phyloP scores from a whole-genome alignment of 2,329 filamentous ascomycete species.

The Dichotomopilus funicola region DNA sequence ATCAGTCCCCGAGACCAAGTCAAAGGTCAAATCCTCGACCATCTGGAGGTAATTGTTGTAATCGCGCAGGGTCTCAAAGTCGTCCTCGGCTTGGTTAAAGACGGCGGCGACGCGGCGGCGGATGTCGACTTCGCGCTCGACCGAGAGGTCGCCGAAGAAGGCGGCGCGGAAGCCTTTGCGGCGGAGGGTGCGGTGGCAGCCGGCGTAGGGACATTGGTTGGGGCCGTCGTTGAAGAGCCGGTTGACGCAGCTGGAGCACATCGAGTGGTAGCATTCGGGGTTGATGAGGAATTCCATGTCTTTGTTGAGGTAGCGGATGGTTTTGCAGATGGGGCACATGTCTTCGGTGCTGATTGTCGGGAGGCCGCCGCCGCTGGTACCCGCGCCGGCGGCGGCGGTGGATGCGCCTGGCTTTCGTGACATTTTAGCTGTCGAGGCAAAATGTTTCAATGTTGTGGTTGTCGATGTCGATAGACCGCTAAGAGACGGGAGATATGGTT shows the following conservation, averaged over 20 bases:
- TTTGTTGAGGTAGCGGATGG: slow-evolving; percentile 87
- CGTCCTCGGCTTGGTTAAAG: slow-evolving; percentile 83
- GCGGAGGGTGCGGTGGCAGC: slow-evolving; percentile 79
- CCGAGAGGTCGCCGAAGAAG: slow-evolving; percentile 80
- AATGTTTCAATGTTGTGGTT: no score
- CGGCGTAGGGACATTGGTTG: slow-evolving; percentile 84
- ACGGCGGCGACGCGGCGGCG: slow-evolving; percentile 69
- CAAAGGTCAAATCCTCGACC: slow-evolving; percentile 84
- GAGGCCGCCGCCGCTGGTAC: not conserved
- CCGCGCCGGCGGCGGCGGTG: no score
- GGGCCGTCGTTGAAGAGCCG: slow-evolving; percentile 90
- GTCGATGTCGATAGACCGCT: no score
- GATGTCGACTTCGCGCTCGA: slow-evolving; percentile 93
- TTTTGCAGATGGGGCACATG: slow-evolving; percentile 96
- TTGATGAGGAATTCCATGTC: slow-evolving; percentile 95
- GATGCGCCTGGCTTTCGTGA: slow-evolving; percentile 30
- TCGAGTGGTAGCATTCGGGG: slow-evolving; percentile 97
- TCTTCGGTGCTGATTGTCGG: slow-evolving; percentile 43
- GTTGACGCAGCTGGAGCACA: slow-evolving; percentile 95
- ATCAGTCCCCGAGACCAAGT: slow-evolving; percentile 68
- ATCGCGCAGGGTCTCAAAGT: slow-evolving; percentile 76
- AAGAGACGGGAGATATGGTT: no score
- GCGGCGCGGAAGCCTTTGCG: slow-evolving; percentile 78
- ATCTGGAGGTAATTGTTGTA: slow-evolving; percentile 95
- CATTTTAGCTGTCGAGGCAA: slow-evolving; percentile 25